phyloP scores from a whole-genome alignment of 352 stramenopile species.

The Phytophthora pistaciae region DNA sequence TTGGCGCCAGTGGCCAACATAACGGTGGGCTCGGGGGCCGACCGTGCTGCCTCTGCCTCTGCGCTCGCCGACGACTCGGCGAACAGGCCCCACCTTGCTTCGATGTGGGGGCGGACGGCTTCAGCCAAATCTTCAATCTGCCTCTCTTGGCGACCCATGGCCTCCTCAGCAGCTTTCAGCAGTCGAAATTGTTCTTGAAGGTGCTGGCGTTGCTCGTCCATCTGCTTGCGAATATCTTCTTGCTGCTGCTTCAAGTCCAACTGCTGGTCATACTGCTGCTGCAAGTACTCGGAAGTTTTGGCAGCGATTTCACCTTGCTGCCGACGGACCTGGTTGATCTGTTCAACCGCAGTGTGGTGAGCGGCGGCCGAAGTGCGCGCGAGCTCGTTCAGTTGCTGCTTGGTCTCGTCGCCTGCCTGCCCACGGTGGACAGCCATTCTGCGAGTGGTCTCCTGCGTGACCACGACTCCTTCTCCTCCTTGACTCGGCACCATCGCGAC shows the following conservation, averaged over 20 bases:
- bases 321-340: background rate
- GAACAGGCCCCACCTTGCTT: constrained; percentile 9
- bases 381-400: background rate
- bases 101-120: constrained; percentile 2
- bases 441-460: too few relatives aligned
- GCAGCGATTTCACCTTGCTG: constrained; percentile 5
- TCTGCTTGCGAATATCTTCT: background rate
- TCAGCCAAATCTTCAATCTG: constrained; percentile 1
- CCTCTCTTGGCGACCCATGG: background rate
- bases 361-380: background rate
- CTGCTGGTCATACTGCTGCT: constrained; percentile 11
- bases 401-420: background rate
- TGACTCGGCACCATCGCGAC: too few relatives aligned
- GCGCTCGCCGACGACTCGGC: background rate
- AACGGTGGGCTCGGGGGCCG: background rate
- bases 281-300: constrained; percentile 11
- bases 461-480: too few relatives aligned
- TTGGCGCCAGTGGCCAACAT: constrained; percentile 5
- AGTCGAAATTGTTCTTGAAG: background rate
- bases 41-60: background rate
- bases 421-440: background rate
- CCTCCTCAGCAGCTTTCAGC: background rate
- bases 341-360: background rate
- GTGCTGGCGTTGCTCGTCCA: background rate
- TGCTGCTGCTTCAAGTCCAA: constrained; percentile 1